Evolutionary conservation across 805 yeast genomes (phyloP).

Genomic region (Nakazawaea sp.): DNA sequence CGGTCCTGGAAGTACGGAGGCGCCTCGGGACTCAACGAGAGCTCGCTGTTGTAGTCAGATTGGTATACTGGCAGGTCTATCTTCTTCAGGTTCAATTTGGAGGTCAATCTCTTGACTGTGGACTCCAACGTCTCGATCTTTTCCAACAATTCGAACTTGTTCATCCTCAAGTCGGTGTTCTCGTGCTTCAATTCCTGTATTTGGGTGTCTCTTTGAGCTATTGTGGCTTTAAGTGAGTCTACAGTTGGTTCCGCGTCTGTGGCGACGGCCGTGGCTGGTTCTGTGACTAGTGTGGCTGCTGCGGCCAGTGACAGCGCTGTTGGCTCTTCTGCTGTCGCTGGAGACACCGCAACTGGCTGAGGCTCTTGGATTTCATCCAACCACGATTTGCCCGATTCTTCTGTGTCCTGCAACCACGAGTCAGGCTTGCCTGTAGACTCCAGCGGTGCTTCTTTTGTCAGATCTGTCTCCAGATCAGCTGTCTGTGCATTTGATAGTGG

Average conservation of each 20-base stretch:
- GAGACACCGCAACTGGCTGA: no score
- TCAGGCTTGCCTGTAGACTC: not conserved
- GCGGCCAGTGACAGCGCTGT: no score
- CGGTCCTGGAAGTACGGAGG: not conserved
- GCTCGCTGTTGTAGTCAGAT: constrained; percentile 11
- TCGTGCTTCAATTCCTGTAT: constrained; percentile 6
- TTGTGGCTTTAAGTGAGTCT: not conserved
- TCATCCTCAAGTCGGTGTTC: constrained; percentile 7
- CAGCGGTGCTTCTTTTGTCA: not conserved
- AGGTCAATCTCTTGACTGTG: constrained; percentile 3
- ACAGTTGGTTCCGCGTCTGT: not conserved
- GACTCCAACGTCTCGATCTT: constrained; percentile 7
- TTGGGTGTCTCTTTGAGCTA: not conserved
- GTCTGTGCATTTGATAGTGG: constrained; percentile 19
- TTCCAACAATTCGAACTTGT: constrained; percentile 9
- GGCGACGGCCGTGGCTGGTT: not conserved
- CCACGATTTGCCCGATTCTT: constrained; percentile 1
- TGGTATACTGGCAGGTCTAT: constrained; percentile 10
- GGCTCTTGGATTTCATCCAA: constrained; percentile 8
- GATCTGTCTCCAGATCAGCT: constrained; percentile 17
- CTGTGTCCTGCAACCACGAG: not conserved
- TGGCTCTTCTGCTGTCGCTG: not conserved
- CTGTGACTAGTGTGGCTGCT: no score
- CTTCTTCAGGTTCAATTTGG: constrained; percentile 1
- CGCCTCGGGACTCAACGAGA: constrained; percentile 9